Evolutionary conservation across 2,329 filamentous ascomycete species (phyloP), one percentile per base, ranked within the genome.

Genomic region (Septoria petroselini): DNA sequence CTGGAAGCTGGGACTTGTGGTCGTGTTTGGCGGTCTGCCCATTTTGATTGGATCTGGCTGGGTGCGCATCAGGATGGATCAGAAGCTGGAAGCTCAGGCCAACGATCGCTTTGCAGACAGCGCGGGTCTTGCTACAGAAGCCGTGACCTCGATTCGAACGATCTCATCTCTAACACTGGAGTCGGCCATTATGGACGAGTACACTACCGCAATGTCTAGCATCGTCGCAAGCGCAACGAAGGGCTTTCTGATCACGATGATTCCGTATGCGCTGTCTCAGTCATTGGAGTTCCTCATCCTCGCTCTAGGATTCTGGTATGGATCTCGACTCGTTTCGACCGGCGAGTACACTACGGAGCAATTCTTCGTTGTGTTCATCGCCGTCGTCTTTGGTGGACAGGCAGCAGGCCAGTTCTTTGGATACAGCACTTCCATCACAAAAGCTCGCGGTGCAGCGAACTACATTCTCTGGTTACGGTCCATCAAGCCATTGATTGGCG

Each of bases 381-480:
- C 83, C 0, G 54, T 63, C 7, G 78, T 86, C 21, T 79, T 86
- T 55, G 83, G 83, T 1, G 82, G 81, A 5, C 83, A 89, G 65
- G 73, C 76, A 0, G 82, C 84, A 0, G 85, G 83, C 0, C 78
- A 84, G 53, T 81, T 83, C 48, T 80, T 89, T 54, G 80, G 79
- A 34, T 85, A 86, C 57, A 80, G 63, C 58, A 66, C 56, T 1
- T 62, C 60, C 1, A 67, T 70, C 44, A 70, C 68, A 1, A 69
- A 69, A 46, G 68, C 62, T 7, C 58, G 54, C n/a, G 51, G 45
- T 1, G 65, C 61, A 1, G 68, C 73, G 3, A 75, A 76, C 51
- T 74, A 75, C 52, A 62, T 75, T 7, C 68, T 75, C 23, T 71
- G 71, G 69, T 62, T 76, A 2, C 65, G 71, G 2, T 65, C 66